phyloP scores from a whole-genome alignment of 2,329 filamentous ascomycete genomes.

The Trichoderma atroviride region DNA sequence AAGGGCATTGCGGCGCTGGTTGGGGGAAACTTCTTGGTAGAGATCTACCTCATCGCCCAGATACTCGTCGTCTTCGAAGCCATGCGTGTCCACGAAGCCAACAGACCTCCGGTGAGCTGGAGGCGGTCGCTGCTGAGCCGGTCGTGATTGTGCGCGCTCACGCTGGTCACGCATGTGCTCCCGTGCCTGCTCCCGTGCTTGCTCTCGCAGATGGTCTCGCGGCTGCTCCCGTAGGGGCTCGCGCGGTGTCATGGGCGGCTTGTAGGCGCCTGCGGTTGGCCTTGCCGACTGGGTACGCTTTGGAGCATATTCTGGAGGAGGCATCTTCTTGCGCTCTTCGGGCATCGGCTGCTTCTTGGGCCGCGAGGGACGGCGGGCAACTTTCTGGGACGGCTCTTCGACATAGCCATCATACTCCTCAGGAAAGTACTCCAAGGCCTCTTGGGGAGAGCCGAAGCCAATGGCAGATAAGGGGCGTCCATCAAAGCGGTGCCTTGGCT shows the following conservation, averaged over 20 bases:
- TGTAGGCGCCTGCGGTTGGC: conserved; percentile 36
- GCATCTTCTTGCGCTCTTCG: conserved; percentile 53
- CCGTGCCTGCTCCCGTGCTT: conserved; percentile 1
- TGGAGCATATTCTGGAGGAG: conserved; percentile 47
- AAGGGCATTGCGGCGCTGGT: conserved; percentile 37
- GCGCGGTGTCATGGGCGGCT: conserved; percentile 34
- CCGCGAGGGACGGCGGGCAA: conserved; percentile 48
- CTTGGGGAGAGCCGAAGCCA: conserved; percentile 35
- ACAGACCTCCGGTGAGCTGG: conserved; percentile 37
- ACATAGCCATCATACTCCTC: conserved; percentile 47
- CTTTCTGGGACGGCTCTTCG: conserved; percentile 40
- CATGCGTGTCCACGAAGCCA: conserved; percentile 37
- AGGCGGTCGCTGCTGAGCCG: conserved; percentile 37
- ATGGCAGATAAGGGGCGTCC: conserved; percentile 45
- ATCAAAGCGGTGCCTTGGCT: conserved; percentile 42
- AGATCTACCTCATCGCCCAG: conserved; percentile 39
- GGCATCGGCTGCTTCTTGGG: conserved; percentile 45
- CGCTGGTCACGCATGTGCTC: conserved; percentile 12
- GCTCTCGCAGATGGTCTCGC: conserved; percentile 4
- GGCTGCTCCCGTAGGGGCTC: conserved; percentile 33
- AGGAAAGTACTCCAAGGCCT: conserved; percentile 38
- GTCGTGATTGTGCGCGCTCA: conserved; percentile 16
- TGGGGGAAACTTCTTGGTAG: conserved; percentile 46
- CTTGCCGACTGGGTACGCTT: conserved; percentile 42
- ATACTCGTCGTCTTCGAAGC: conserved; percentile 46